phyloP scores from a whole-genome alignment of 257 asterid species.

The Linderniella brevidens region DNA sequence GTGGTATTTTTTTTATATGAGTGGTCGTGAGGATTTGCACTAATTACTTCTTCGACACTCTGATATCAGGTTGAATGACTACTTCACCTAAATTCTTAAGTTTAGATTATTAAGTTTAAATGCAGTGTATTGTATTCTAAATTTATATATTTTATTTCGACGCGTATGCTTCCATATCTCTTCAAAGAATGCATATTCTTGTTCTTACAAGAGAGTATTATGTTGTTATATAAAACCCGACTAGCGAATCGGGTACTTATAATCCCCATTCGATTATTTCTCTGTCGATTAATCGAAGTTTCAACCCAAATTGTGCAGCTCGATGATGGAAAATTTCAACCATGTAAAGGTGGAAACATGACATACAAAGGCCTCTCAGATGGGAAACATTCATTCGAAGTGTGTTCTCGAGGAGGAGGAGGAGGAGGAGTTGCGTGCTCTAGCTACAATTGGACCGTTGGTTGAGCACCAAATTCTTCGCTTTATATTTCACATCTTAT shows the following conservation, averaged over 20 bases:
- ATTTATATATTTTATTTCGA: no score
- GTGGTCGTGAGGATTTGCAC: no score
- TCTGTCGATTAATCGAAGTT: constrained; percentile 9
- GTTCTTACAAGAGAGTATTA: no score
- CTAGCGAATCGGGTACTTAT: not conserved
- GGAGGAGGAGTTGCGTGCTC: constrained; percentile 58
- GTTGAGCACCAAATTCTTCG: constrained; percentile 20
- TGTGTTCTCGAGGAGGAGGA: constrained; percentile 36
- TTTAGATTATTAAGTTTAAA: no score
- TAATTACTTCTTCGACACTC: no score
- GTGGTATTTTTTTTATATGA: no score
- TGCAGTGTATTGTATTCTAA: no score
- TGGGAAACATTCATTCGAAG: constrained; percentile 68
- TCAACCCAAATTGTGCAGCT: constrained; percentile 32
- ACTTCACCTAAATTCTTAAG: no score
- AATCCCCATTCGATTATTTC: not conserved
- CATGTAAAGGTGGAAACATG: constrained; percentile 36
- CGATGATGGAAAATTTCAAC: constrained; percentile 32
- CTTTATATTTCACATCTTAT: constrained; percentile 2
- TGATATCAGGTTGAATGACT: no score
- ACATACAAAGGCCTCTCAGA: constrained; percentile 36
- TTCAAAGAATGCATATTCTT: no score
- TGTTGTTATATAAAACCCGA: no score
- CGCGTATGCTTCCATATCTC: no score
- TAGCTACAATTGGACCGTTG: constrained; percentile 64